A percentile compares a stretch with the other conserved stretches of the same genome.
These are phyloP conservation scores for Cryptococcus sp. DNA, from an alignment of 1,284 basidiomycete genomes.

Conservation along the genomic window DNA sequence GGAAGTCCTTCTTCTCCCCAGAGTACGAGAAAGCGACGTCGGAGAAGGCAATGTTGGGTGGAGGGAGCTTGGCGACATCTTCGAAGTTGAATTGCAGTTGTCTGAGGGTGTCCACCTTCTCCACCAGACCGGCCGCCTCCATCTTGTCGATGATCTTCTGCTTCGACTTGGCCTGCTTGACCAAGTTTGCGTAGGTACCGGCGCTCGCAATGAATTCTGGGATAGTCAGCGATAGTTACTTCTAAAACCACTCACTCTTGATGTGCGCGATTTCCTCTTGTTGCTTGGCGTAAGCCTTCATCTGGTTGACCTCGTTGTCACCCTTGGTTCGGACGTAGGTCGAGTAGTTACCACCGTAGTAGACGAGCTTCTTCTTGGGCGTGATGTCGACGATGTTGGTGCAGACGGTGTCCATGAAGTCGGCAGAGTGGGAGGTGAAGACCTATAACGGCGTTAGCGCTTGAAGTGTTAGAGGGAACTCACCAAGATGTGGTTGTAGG, in stretches of 20 bases:
- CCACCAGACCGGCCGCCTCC: constrained; percentile 97
- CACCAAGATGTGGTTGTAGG: constrained; percentile 97
- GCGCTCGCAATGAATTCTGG: constrained; percentile 92
- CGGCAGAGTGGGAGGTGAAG: constrained; percentile 74
- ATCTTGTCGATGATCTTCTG: constrained; percentile 99
- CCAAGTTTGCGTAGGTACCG: constrained; percentile 98
- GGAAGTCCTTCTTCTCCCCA: constrained; percentile 80
- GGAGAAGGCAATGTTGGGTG: constrained; percentile 95
- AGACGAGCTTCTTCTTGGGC: constrained; percentile 62
- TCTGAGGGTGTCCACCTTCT: constrained; percentile 76
- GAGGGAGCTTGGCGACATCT: constrained; percentile 88
- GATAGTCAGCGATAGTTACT: constrained; percentile 1
- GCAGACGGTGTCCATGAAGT: constrained; percentile 97
- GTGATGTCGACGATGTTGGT: constrained; percentile 99
- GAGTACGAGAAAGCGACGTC: constrained; percentile 94
- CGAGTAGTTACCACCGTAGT: constrained; percentile 96
- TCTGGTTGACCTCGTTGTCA: constrained; percentile 98
- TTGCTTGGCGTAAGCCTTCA: constrained; percentile 98
- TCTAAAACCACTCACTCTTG: constrained; percentile 62
- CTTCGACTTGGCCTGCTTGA: constrained; percentile 98
- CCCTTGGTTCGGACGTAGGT: constrained; percentile 93
- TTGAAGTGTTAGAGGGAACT: constrained; percentile 3
- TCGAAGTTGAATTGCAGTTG: constrained; percentile 93
- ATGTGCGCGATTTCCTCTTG: constrained; percentile 98
- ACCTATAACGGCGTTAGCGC: constrained; percentile 15